Evolutionary conservation across 2,329 filamentous ascomycete species (phyloP), one percentile per base, ranked within the genome.

Genomic region (Didymosphaeria variabile): DNA sequence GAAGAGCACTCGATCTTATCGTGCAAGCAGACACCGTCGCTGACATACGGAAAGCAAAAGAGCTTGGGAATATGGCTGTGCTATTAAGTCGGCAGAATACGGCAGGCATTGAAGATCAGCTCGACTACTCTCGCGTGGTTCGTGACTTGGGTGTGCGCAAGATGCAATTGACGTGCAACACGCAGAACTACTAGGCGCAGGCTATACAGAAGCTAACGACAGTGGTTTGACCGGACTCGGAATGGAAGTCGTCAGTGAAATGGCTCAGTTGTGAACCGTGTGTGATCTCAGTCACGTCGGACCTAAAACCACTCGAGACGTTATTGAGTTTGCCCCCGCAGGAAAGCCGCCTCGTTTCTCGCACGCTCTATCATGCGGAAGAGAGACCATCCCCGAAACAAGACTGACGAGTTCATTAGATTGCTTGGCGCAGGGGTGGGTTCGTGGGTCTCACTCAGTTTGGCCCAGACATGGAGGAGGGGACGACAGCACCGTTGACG

Each of bases 141-240:
- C 71, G 76, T 17, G 78, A 81, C 55, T 66, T 80, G 17, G 79
- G 78, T 32, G 78, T 81, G 9, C 72, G 75, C 17, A 80, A 81
- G 62, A 80, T 80, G 79, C 79, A 81, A 64, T 70, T 81, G 49
- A 81, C 79, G 1, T 80, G 80, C 70, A 81, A 80, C 57, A 79
- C 78, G 6, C 77, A 80, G 49, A 80, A 80, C 63, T 80, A 80
- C 69, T 77, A 8, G 78, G 79, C 8, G 74, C 77, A 1, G 78
- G 79, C 0, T 80, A 80, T 62, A 79, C 78, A 0, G 79, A 80
- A 63, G 57, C 75, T 3, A 69, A 72, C 19, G 79, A 79, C 64
- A 72, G 70, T 10, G 78, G 77, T 0, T 66, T 80, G 21, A 79
- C 78, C 0, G 78, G 76, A 0, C 78, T 79, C 46, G 75, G 76